Evolutionary conservation across 306 rosid species (phyloP).

Genomic region (Vigna angularis): DNA sequence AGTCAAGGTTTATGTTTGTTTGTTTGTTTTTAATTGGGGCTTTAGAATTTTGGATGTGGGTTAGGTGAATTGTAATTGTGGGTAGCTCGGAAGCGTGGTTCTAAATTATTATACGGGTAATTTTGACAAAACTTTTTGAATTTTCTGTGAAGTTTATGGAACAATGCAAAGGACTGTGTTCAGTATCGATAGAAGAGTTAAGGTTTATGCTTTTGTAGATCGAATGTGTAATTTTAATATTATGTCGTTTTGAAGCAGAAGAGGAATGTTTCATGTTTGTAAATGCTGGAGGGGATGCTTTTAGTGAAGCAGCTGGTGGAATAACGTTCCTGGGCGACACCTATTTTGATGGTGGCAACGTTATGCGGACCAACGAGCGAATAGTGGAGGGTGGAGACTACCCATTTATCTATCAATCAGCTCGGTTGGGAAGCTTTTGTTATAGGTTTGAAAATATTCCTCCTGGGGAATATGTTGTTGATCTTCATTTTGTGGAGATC

Average conservation of each 20-base stretch:
- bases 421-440: constrained; percentile 68
- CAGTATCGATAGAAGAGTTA: background rate
- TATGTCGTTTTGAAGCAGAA: constrained; percentile 55
- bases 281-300: constrained; percentile 80
- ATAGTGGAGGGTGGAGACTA: constrained; percentile 72
- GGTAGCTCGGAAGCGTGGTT: constrained; percentile 8
- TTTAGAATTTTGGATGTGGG: constrained; percentile 22
- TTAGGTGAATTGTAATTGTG: background rate
- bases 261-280: constrained; percentile 75
- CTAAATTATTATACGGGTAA: background rate
- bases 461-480: constrained; percentile 73
- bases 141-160: constrained; percentile 1
- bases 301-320: constrained; percentile 59
- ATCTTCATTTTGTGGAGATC: constrained; percentile 85
- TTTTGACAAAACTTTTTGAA: background rate
- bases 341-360: constrained; percentile 69
- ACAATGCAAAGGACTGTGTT: constrained; percentile 13
- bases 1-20: too few species aligned
- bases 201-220: constrained; percentile 33
- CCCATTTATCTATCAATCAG: constrained; percentile 74
- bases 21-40: constrained; percentile 9
- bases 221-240: constrained; percentile 33
- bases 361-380: constrained; percentile 69
- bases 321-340: constrained; percentile 62
- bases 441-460: constrained; percentile 68